phyloP scores from a whole-genome alignment of 1,284 basidiomycete genomes.

The Tremellales sp. region DNA sequence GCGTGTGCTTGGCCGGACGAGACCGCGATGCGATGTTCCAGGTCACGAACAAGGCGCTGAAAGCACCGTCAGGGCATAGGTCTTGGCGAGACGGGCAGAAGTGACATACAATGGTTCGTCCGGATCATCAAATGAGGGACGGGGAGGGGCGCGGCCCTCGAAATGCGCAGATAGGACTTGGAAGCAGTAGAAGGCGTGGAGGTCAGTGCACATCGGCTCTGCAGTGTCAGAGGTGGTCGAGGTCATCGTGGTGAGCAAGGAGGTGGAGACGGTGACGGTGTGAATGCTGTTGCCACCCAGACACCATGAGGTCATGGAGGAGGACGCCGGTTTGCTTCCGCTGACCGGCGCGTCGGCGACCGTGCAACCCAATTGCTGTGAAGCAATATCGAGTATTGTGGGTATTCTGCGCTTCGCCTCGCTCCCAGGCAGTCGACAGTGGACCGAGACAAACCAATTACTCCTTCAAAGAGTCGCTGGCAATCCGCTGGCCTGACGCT shows the following conservation, averaged over 20 bases:
- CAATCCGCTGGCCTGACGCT: no score
- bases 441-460: no score
- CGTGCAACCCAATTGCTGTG: not conserved
- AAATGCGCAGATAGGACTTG: constrained; percentile 50
- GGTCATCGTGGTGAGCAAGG: not conserved
- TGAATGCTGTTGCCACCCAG: not conserved
- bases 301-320: not conserved
- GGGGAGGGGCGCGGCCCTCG: constrained; percentile 11
- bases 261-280: not conserved
- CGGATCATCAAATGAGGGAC: constrained; percentile 26
- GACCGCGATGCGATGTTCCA: constrained; percentile 64
- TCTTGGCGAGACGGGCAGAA: not conserved
- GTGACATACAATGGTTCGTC: constrained; percentile 32
- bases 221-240: not conserved
- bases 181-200: constrained; percentile 54
- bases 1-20: constrained; percentile 52
- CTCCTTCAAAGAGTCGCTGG: no score
- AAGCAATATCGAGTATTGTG: not conserved
- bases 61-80: constrained; percentile 2
- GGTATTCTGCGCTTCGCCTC: not conserved
- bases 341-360: not conserved
- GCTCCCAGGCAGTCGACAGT: no score
- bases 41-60: constrained; percentile 90
- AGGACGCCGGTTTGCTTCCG: not conserved
- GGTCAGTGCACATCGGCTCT: constrained; percentile 29